phyloP scores from a whole-genome alignment of 768 basidiomycete species.

The Termitomyces sp. region DNA sequence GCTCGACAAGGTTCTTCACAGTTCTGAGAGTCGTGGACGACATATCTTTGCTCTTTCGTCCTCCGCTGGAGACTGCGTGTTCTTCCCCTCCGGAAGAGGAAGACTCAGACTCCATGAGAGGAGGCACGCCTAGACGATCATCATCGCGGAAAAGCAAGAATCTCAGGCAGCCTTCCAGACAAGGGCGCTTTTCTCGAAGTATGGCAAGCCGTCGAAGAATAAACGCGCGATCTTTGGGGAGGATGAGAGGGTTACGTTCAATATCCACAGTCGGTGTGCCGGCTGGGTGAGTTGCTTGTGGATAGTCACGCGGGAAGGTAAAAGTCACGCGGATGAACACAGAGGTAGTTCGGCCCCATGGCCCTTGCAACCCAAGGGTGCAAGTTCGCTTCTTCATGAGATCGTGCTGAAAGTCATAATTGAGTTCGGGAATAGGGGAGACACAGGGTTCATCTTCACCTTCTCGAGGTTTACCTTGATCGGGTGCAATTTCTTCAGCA shows the following conservation, averaged over 20 bases:
- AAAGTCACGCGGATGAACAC: slow-evolving; percentile 88
- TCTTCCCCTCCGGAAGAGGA: slow-evolving; percentile 53
- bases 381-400: slow-evolving; percentile 71
- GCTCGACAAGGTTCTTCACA: slow-evolving; percentile 78
- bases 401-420: slow-evolving; percentile 42
- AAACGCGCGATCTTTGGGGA: slow-evolving; percentile 68
- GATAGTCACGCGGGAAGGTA: slow-evolving; percentile 83
- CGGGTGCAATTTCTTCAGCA: slow-evolving; percentile 57
- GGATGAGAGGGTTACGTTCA: slow-evolving; percentile 78
- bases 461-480: slow-evolving; percentile 84
- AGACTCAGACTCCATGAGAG: slow-evolving; percentile 48
- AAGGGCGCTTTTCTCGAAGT: slow-evolving; percentile 75
- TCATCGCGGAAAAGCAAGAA: slow-evolving; percentile 75
- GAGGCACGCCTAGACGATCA: slow-evolving; percentile 39
- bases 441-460: slow-evolving; percentile 29
- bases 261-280: slow-evolving; percentile 74
- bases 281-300: slow-evolving; percentile 52
- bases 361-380: slow-evolving; percentile 82
- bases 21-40: slow-evolving; percentile 52
- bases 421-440: slow-evolving; percentile 1
- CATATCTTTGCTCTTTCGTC: slow-evolving; percentile 40
- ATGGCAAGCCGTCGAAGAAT: slow-evolving; percentile 73
- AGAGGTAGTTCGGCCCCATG: slow-evolving; percentile 84
- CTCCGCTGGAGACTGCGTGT: slow-evolving; percentile 14
- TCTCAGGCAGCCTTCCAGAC: slow-evolving; percentile 76